Conservation (phyloP, 805 yeast genomes). For the Scheffersomyces coipomensis region DNA sequence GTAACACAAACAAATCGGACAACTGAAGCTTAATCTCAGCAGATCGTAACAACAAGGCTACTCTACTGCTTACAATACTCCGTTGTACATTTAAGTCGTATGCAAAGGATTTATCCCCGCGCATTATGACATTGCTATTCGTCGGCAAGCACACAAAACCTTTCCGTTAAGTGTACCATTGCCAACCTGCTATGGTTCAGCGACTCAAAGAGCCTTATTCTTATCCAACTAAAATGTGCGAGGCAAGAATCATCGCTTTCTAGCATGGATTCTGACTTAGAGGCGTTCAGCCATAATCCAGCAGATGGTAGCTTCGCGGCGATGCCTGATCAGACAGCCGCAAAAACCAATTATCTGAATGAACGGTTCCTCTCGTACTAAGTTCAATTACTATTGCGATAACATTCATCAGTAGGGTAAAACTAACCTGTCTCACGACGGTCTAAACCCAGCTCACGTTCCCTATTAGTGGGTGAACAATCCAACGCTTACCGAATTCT, state of each 20-base stretch:
- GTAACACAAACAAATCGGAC: conserved; percentile 2
- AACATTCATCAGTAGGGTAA: conserved; percentile 37
- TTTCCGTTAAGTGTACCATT: conserved; percentile 35
- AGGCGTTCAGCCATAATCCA: conserved; percentile 46
- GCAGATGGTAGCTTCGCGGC: conserved; percentile 51
- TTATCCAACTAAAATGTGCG: conserved; percentile 42
- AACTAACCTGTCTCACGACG: conserved; percentile 47
- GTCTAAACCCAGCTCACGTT: conserved; percentile 43
- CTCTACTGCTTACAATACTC: conserved; percentile 48
- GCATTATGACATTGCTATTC: conserved; percentile 43
- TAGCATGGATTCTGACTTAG: conserved; percentile 15
- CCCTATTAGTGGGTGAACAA: conserved; percentile 49
- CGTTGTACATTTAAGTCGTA: conserved; percentile 43
- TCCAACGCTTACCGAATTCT: conserved; percentile 36
- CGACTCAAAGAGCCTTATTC: conserved; percentile 41
- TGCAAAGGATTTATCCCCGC: conserved; percentile 43
- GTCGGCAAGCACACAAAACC: conserved; percentile 40
- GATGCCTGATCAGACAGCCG: conserved; percentile 47
- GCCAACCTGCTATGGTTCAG: conserved; percentile 42
- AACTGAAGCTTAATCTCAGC: conserved; percentile 3
- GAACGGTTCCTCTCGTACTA: conserved; percentile 49
- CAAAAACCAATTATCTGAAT: conserved; percentile 47
- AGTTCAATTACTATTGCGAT: conserved; percentile 38
- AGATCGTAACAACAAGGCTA: conserved; percentile 56
- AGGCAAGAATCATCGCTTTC: conserved; percentile 41